These are phyloP conservation scores for Ustilaginoidea virens DNA, from an alignment of 2,329 filamentous ascomycete genomes.

Conservation along the genomic window DNA sequence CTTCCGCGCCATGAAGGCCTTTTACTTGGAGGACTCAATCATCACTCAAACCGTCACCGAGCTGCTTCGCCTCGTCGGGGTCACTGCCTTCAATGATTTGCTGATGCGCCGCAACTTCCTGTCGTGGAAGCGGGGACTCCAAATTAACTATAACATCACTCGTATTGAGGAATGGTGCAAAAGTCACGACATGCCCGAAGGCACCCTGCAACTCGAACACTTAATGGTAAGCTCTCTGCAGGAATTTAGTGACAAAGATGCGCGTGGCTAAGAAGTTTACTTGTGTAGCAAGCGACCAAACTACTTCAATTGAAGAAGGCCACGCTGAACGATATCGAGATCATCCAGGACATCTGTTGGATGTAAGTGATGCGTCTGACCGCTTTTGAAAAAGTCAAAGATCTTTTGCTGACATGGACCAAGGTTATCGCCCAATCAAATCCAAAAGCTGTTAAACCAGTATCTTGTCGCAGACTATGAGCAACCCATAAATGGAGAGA, in stretches of 20 bases:
- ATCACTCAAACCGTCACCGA: slow-evolving; percentile 93
- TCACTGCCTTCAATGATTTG: slow-evolving; percentile 96
- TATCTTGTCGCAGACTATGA: slow-evolving; percentile 98
- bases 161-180: slow-evolving; percentile 99
- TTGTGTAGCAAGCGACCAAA: slow-evolving; percentile 69
- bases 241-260: slow-evolving; percentile 12
- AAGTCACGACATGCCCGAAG: slow-evolving; percentile 98
- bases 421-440: slow-evolving; percentile 94
- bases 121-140: slow-evolving; percentile 95
- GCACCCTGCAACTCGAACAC: slow-evolving; percentile 92
- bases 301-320: slow-evolving; percentile 97
- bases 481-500: slow-evolving; percentile 97
- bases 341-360: slow-evolving; percentile 99
- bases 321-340: slow-evolving; percentile 96
- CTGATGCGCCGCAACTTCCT: slow-evolving; percentile 97
- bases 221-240: slow-evolving; percentile 53
- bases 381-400: too few species aligned
- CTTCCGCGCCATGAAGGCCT: slow-evolving; percentile 97
- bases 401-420: slow-evolving; percentile 2
- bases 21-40: slow-evolving; percentile 92
- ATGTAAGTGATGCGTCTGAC: slow-evolving; percentile 72
- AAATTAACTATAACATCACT: slow-evolving; percentile 99
- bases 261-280: too few species aligned
- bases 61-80: slow-evolving; percentile 79
- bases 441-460: slow-evolving; percentile 96